Evolutionary conservation across 306 rosid genomes (phyloP).

Genomic region (Prunus campanulata): DNA sequence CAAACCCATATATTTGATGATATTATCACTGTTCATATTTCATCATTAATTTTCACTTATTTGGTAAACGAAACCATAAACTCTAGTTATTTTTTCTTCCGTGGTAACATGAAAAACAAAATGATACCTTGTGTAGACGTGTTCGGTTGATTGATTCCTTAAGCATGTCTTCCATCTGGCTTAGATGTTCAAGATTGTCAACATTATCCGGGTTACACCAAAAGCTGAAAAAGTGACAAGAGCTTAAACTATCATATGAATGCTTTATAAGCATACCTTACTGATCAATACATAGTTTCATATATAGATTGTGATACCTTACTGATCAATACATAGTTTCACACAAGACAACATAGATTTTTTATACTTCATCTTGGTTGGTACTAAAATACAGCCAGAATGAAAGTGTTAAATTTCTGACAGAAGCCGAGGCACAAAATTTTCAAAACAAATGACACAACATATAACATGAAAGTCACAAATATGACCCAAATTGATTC

Average conservation of each 20-base stretch:
- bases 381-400: neutral
- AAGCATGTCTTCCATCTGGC: conserved; percentile 64
- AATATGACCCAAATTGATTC: neutral
- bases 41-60: neutral
- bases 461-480: neutral
- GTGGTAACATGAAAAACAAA: conserved; percentile 4
- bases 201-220: conserved; percentile 64
- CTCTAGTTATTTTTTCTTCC: neutral
- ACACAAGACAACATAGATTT: neutral
- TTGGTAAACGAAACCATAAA: neutral
- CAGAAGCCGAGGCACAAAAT: neutral
- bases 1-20: neutral
- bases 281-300: neutral
- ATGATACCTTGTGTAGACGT: conserved; percentile 48
- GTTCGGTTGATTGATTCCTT: conserved; percentile 55
- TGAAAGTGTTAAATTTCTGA: neutral
- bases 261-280: neutral
- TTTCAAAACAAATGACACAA: neutral
- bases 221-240: conserved; percentile 44
- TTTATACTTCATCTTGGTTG: neutral
- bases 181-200: conserved; percentile 53
- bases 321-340: neutral
- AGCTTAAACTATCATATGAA: conserved; percentile 6
- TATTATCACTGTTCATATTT: neutral
- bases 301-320: neutral